Conservation (phyloP, 2,329 filamentous ascomycete genomes). For the Pseudogymnoascus sp. region DNA sequence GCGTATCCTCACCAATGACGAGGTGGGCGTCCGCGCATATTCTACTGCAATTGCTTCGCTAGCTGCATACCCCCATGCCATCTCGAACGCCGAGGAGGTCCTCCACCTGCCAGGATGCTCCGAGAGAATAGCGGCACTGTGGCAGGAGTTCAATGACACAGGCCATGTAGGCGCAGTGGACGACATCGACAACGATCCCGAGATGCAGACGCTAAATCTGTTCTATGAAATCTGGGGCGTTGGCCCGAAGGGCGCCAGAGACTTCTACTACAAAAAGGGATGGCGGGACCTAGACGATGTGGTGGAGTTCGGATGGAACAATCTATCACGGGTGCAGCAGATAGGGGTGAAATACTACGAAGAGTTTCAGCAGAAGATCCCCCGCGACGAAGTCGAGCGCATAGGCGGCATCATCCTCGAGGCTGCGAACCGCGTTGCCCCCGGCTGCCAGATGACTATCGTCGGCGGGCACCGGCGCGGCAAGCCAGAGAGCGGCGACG, state of each 20-base stretch:
- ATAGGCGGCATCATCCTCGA: conserved; percentile 58
- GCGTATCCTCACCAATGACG: conserved; percentile 64
- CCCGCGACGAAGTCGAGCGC: conserved; percentile 62
- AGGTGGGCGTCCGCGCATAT: conserved; percentile 78
- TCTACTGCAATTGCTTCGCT: conserved; percentile 78
- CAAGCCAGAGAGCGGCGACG: conserved; percentile 64
- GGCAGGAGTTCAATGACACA: conserved; percentile 61
- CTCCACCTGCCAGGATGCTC: conserved; percentile 68
- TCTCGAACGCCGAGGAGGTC: conserved; percentile 33
- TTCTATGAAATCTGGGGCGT: conserved; percentile 95
- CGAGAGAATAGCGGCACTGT: conserved; percentile 69
- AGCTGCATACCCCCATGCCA: conserved; percentile 62
- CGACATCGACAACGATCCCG: conserved; percentile 56
- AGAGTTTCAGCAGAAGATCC: conserved; percentile 67
- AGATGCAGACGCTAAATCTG: conserved; percentile 54
- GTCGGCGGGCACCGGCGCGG: conserved; percentile 64
- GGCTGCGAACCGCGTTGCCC: conserved; percentile 58
- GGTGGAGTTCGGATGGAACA: conserved; percentile 72
- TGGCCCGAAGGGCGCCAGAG: conserved; percentile 68
- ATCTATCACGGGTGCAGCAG: conserved; percentile 73
- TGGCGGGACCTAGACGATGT: conserved; percentile 85
- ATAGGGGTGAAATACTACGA: conserved; percentile 93
- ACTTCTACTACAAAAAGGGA: conserved; percentile 66
- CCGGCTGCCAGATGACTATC: conserved; percentile 51
- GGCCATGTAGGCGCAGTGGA: conserved; percentile 57